Conservation (phyloP, 2,329 filamentous ascomycete genomes). For the Penicillium sclerotiorum region DNA sequence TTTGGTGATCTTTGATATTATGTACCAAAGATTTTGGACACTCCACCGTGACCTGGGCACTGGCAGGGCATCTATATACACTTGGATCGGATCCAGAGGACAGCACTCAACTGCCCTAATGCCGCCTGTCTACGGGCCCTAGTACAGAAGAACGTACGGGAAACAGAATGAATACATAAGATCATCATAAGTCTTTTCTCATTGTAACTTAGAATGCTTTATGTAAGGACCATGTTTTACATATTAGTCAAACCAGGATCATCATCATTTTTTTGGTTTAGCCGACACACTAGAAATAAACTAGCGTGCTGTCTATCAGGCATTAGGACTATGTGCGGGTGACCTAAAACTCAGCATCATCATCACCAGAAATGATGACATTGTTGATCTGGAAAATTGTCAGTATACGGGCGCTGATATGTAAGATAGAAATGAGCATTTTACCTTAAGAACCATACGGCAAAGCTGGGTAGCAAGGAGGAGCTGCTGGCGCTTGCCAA, state of each 20-base stretch:
- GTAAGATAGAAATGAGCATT: conserved; percentile 3
- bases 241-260: conserved; percentile 27
- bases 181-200: conserved; percentile 31
- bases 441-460: conserved; percentile 93
- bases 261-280: conserved; percentile 23
- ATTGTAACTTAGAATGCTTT: conserved; percentile 27
- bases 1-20: too few species aligned
- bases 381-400: conserved; percentile 68
- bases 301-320: conserved; percentile 15
- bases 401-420: conserved; percentile 13
- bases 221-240: conserved; percentile 31
- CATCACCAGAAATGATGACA: conserved; percentile 85
- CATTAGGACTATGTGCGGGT: conserved; percentile 25
- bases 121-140: not conserved
- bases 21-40: too few species aligned
- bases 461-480: conserved; percentile 95
- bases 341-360: conserved; percentile 80
- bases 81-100: too few species aligned
- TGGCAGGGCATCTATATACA: too few species aligned
- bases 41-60: too few species aligned
- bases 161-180: not conserved
- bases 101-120: too few species aligned
- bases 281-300: conserved; percentile 8
- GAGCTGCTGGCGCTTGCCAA: conserved; percentile 96
- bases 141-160: not conserved